Percentiles rank a stretch among this genome's conserved stretches.
Evolutionary conservation across 73 alveolate genomes (phyloP).

Genomic region (Paramecium primaurelia): DNA sequence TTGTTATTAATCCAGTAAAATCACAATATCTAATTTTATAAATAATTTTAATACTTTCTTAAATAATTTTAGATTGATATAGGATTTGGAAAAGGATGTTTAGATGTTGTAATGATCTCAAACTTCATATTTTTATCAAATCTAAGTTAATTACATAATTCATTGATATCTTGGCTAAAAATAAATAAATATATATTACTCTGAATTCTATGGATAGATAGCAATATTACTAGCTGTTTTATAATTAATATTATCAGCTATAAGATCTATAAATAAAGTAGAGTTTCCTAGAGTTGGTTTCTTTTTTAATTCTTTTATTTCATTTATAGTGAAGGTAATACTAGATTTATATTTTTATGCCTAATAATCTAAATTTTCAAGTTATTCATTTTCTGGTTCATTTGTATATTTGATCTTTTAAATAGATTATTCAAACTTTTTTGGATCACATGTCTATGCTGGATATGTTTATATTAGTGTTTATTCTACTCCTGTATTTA

Average conservation of each 20-base stretch:
- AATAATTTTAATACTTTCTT: background rate
- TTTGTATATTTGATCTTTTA: background rate
- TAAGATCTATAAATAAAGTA: conserved; percentile 52
- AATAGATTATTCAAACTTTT: conserved; percentile 9
- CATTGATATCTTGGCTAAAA: conserved; percentile 52
- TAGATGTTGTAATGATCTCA: conserved; percentile 29
- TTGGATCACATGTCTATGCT: background rate
- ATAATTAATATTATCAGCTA: conserved; percentile 56
- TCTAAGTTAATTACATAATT: conserved; percentile 61
- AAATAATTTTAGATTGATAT: conserved; percentile 70
- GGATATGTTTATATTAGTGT: background rate
- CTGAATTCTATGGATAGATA: conserved; percentile 77
- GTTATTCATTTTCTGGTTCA: background rate
- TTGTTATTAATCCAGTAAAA: conserved; percentile 69
- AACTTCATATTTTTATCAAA: conserved; percentile 58
- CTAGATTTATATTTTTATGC: conserved; percentile 56
- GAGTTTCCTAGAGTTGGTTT: conserved; percentile 67
- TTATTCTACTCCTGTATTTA: background rate
- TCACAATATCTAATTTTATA: conserved; percentile 61
- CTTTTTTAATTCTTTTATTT: conserved; percentile 73
- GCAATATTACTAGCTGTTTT: conserved; percentile 73
- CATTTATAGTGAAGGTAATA: conserved; percentile 50
- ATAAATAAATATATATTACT: conserved; percentile 37
- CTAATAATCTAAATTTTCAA: conserved; percentile 18
- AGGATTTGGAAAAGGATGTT: conserved; percentile 74